Percentiles rank a stretch among this genome's conserved stretches.
Conservation (phyloP, 2,329 filamentous ascomycete genomes). For the Paecilomyces sp. region DNA sequence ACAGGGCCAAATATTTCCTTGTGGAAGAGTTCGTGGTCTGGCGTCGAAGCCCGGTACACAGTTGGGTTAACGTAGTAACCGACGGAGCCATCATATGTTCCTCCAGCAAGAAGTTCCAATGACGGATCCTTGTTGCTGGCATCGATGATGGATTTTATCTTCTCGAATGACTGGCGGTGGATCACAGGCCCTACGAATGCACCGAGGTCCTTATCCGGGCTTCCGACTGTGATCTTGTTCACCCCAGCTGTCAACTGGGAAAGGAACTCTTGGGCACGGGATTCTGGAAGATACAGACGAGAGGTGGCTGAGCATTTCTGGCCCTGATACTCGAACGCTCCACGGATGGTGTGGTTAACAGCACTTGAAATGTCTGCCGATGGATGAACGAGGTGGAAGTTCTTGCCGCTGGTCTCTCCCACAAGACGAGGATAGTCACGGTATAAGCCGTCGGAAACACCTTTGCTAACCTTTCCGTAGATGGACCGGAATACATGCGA, state of each 20-base stretch:
- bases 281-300: slow-evolving; percentile 69
- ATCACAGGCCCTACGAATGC: slow-evolving; percentile 88
- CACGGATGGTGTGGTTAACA: slow-evolving; percentile 72
- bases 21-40: slow-evolving; percentile 64
- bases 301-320: slow-evolving; percentile 88
- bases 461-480: slow-evolving; percentile 77
- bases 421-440: slow-evolving; percentile 80
- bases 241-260: slow-evolving; percentile 61
- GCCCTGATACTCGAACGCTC: slow-evolving; percentile 84
- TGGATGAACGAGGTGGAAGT: slow-evolving; percentile 78
- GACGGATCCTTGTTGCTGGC: slow-evolving; percentile 68
- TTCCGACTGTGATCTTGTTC: slow-evolving; percentile 62
- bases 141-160: slow-evolving; percentile 69
- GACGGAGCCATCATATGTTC: slow-evolving; percentile 67
- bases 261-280: slow-evolving; percentile 66
- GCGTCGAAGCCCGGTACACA: slow-evolving; percentile 68
- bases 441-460: slow-evolving; percentile 76
- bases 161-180: slow-evolving; percentile 73
- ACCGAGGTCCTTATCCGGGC: slow-evolving; percentile 56
- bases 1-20: slow-evolving; percentile 80
- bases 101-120: slow-evolving; percentile 66
- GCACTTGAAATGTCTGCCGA: slow-evolving; percentile 74
- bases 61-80: slow-evolving; percentile 83
- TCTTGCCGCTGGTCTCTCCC: slow-evolving; percentile 88
- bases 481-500: slow-evolving; percentile 84